Evolutionary conservation across 805 yeast genomes (phyloP), one percentile per base, ranked within the genome.

Genomic region (Yarrowia divulgata): DNA sequence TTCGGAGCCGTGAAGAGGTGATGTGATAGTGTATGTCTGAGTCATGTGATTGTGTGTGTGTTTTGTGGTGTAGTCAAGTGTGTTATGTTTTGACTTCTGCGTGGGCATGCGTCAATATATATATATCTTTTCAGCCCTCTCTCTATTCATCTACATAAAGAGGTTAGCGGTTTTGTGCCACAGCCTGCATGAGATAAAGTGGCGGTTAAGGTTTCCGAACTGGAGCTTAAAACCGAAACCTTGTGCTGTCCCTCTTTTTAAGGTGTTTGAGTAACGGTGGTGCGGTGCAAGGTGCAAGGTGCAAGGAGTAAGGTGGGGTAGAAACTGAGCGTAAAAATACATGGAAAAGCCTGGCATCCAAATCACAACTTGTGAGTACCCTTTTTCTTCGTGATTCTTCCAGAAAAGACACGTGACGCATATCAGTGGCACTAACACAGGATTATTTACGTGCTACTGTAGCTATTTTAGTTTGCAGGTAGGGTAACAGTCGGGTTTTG

Each of bases 1-100:
- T 49, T 63, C 46, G 55, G 68, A 35, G 57, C 68, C 57, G 57
- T 60, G 66, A n/a, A 60, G 66, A 19, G 66, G 66, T 60, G 66
- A 40, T 18, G 52, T 43, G 43, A 60, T 45, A 34, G 66, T 60
- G 42, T 60, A 60, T 18, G 66, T 60, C 34, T 42, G 52, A 23
- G 66, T 60, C 66, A 60, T 60, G 64, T 42, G 64, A 57, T 19
- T 39, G 18, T 54, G 57, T 54, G 57, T 52, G 16, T 23, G 29
- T 23, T 23, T 23, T 23, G 29, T 23, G 29, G 29, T 23, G 29
- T 18, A 12, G 10, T 45, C 32, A 19, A 19, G 49, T 45, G n/a
- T 19, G 45, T 54, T 32, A 18, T 32, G n/a, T 35, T 54, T 54
- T 19, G 35, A 23, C 60, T 39, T 16, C 18, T 0, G 8, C 1